Evolutionary conservation across 116 monocot genomes (phyloP).

Genomic region (Trichopus zeylanicus): DNA sequence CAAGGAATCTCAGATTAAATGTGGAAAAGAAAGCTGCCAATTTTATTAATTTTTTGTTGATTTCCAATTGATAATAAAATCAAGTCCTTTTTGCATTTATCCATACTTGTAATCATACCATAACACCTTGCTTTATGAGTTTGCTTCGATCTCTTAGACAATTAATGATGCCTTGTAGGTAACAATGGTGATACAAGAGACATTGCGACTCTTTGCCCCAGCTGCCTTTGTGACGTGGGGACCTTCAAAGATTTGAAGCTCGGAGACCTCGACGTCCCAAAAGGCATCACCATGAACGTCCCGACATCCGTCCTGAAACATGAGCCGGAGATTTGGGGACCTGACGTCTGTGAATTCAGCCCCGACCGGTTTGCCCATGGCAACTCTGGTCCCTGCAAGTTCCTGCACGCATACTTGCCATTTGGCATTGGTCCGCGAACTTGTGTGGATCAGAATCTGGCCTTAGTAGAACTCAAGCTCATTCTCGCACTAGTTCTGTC

Average conservation of each 20-base stretch:
- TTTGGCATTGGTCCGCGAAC: slow-evolving; percentile 70
- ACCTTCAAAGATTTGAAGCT: slow-evolving; percentile 48
- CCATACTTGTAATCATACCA: too few species aligned
- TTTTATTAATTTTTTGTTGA: too few species aligned
- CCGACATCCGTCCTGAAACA: slow-evolving; percentile 47
- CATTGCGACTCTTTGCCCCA: slow-evolving; percentile 59
- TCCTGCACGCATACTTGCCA: slow-evolving; percentile 56
- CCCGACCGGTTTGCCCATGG: slow-evolving; percentile 61
- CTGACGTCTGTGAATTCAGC: slow-evolving; percentile 53
- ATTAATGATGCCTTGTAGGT: slow-evolving; percentile 28
- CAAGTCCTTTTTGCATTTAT: too few species aligned
- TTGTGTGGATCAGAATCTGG: slow-evolving; percentile 71
- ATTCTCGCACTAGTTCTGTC: slow-evolving; percentile 44
- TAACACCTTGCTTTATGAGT: too few species aligned
- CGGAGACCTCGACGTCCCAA: slow-evolving; percentile 41
- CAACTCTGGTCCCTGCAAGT: slow-evolving; percentile 36
- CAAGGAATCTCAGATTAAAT: too few species aligned
- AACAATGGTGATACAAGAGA: slow-evolving; percentile 73
- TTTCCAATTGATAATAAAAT: too few species aligned
- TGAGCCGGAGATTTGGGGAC: slow-evolving; percentile 50
- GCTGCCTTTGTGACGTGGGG: slow-evolving; percentile 37
- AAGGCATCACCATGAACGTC: slow-evolving; percentile 53
- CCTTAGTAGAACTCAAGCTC: slow-evolving; percentile 65
- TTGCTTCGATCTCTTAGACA: too few species aligned
- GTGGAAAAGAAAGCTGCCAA: too few species aligned